Evolutionary conservation across 1,284 basidiomycete genomes (phyloP).

Genomic region (Lentinula novae-zelandiae): DNA sequence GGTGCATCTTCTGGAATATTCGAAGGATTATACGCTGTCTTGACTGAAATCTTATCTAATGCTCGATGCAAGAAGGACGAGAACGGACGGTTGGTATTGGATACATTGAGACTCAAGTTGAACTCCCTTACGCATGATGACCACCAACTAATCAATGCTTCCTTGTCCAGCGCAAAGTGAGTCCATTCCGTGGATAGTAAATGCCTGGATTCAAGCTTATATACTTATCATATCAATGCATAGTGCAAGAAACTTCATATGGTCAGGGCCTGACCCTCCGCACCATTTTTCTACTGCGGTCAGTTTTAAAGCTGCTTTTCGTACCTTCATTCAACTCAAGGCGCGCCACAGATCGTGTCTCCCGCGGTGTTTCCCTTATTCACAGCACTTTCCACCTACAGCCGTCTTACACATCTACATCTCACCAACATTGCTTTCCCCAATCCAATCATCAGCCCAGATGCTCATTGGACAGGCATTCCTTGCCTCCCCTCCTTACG

Average conservation of each 20-base stretch:
- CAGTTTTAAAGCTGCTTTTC: constrained; percentile 20
- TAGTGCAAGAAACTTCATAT: constrained; percentile 47
- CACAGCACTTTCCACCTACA: constrained; percentile 28
- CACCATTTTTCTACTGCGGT: constrained; percentile 61
- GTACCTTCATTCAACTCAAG: neutral
- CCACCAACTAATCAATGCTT: constrained; percentile 33
- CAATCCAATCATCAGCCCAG: neutral
- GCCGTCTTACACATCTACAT: constrained; percentile 13
- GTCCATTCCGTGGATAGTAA: constrained; percentile 14
- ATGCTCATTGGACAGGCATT: neutral
- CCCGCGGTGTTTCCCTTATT: neutral
- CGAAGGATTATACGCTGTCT: constrained; percentile 21
- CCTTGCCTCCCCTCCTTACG: constrained; percentile 10
- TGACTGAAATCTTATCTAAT: constrained; percentile 14
- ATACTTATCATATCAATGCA: no score
- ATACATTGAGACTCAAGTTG: constrained; percentile 34
- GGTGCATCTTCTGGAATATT: constrained; percentile 27
- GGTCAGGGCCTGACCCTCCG: constrained; percentile 56
- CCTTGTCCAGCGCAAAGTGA: constrained; percentile 39
- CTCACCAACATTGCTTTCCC: constrained; percentile 15
- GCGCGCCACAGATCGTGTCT: constrained; percentile 1
- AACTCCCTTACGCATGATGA: constrained; percentile 40
- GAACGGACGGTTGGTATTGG: constrained; percentile 25
- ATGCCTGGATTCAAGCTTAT: neutral
- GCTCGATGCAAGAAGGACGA: constrained; percentile 15